phyloP scores from a whole-genome alignment of 2,329 filamentous ascomycete genomes.

The Sphaerulina vaccinii region DNA sequence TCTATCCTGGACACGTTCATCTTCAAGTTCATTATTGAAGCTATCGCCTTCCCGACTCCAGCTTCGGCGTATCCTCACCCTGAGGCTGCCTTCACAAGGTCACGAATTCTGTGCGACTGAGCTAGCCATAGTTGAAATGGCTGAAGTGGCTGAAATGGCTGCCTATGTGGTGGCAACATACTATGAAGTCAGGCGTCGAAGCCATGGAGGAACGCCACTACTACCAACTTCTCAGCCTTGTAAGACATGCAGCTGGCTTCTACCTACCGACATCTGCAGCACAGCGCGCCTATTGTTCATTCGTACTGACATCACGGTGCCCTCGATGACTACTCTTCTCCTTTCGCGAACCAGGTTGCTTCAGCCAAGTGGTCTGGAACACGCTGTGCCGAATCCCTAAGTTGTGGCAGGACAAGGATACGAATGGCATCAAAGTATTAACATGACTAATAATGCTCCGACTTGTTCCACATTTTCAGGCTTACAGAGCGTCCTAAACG shows the following conservation, averaged over 20 bases:
- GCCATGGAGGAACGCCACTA: constrained; percentile 96
- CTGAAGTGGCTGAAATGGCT: constrained; percentile 82
- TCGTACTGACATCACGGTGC: neutral
- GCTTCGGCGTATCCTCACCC: too few species aligned
- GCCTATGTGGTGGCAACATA: constrained; percentile 84
- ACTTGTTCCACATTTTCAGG: constrained; percentile 84
- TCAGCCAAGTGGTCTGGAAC: constrained; percentile 21
- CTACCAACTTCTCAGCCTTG: constrained; percentile 82
- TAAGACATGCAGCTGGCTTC: constrained; percentile 88
- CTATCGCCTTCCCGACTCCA: too few species aligned
- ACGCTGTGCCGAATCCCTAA: constrained; percentile 52
- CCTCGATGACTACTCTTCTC: constrained; percentile 65
- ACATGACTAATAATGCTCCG: constrained; percentile 78
- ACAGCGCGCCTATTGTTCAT: neutral
- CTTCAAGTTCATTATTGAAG: constrained; percentile 63
- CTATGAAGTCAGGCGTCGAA: constrained; percentile 76
- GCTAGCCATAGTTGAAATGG: too few species aligned
- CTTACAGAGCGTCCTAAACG: constrained; percentile 45
- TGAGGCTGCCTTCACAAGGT: too few species aligned
- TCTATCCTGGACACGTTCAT: constrained; percentile 72
- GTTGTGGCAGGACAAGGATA: constrained; percentile 80
- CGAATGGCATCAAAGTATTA: constrained; percentile 70
- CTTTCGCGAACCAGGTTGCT: constrained; percentile 52
- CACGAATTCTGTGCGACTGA: constrained; percentile 81
- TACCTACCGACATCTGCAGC: constrained; percentile 54